Base-by-base conservation (phyloP, 352 stramenopile species). In the Phytophthora cryptogea region DNA sequence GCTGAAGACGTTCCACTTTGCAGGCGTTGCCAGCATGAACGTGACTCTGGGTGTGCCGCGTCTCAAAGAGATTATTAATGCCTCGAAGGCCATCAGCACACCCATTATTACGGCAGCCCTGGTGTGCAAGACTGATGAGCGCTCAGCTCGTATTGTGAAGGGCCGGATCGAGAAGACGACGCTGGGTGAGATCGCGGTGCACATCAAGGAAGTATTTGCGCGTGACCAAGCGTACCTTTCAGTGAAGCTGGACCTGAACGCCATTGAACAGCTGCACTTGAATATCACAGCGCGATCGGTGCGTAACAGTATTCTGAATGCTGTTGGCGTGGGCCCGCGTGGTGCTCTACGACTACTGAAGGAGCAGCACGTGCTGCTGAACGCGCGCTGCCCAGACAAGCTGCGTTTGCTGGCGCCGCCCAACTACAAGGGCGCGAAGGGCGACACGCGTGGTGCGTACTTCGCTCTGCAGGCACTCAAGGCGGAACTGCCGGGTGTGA, bases 1-100 rank as follows among this genome's bases (percentile, higher is more conserved):
- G 42, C 74, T 98, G 8, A 98, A 99, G 74, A 99, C 97, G 20
- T 99, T 99, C 70, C 97, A 99, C 80, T 99, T 99, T 85, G 97
- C 97, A 35, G 97, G 98, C 72, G 98, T 99, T 43, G 98, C 97
- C 23, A 98, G 92, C 54, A 99, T 99, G 97, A 99, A 99, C 80
- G 97, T 99, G 36, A 99, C 98, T 26, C 87, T 99, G 6, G 98
- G 98, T 81, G 97, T 99, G 36, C 98, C 98, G n/a, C 95, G 98
- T 43, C 79, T 99, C 23, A 98, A 98, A 75, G 94, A 98, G 61
- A 98, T 98, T 58, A 98, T 98, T 65, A 98, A 98, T 62, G 94
- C 92, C 1, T 97, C 92, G 10, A 99, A 99, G 72, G 81, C 89
- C 10, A 99, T 99, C 62, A 99, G 93, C 43, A 99, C 98, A 31